Evolutionary conservation across 441 rosid genomes (phyloP), one percentile per base, ranked within the genome.

Genomic region (Geranium incanum): DNA sequence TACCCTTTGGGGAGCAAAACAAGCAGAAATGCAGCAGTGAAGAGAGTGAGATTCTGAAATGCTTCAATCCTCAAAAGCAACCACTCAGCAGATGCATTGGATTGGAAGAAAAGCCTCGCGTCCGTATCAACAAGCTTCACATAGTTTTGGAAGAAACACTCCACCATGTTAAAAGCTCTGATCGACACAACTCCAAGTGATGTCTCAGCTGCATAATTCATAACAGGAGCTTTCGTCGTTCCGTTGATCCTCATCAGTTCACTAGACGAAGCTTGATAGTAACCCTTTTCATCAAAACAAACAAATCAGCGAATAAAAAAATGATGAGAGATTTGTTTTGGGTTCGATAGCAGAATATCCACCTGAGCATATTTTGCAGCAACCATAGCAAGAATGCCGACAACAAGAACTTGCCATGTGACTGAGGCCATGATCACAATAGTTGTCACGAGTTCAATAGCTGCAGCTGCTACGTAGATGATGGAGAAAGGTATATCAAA

Each of bases 381-480:
- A 19, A 79, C 80, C 71, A 86, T 68, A 28, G 89, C 87, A 60
- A 89, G 73, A 71, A 87, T 72, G 67, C 87, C 93, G 15, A 86
- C 85, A 21, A 91, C 77, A 16, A 91, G 90, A 68, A 91, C 92
- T 84, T 86, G 98, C 98, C 98, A 91, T 37, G 96, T 93, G 65
- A 93, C 88, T 11, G 86, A 88, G 37, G 86, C 92, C 95, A 88
- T 87, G 67, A 91, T 74, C 68, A 77, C 78, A 66, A 91, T 79
- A 21, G 72, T 85, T 52, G 83, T 77, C 64, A 81, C 0, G 71
- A 88, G 80, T 82, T 91, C 98, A 38, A 83, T 62, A 16, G 70
- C 73, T 21, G 86, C 76, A 66, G 86, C 74, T 39, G 75, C 76
- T 73, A 80, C 82, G 73, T 79, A 94, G 71, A 76, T 48, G 41